phyloP scores from a whole-genome alignment of 2,329 filamentous ascomycete genomes.

The Orbilia ellipsospora region DNA sequence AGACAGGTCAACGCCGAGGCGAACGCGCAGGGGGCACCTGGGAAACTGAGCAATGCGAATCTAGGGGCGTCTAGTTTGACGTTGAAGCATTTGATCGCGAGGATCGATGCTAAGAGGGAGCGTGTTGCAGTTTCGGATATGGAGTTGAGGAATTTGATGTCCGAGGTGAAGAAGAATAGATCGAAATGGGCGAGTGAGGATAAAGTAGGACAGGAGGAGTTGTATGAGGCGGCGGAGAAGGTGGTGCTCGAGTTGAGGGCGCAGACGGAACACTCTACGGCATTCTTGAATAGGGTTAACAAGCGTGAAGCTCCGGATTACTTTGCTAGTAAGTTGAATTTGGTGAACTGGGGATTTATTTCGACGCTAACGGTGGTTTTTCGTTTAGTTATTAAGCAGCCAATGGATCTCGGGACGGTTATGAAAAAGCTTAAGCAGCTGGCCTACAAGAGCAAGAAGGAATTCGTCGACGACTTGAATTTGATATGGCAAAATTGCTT shows the following conservation, averaged over 20 bases:
- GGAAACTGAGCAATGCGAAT: slow-evolving; percentile 91
- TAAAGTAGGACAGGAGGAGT: slow-evolving; percentile 94
- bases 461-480: slow-evolving; percentile 93
- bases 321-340: slow-evolving; percentile 76
- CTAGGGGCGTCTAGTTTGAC: slow-evolving; percentile 95
- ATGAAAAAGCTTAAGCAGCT: slow-evolving; percentile 93
- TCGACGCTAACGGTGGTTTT: background rate
- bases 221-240: slow-evolving; percentile 97
- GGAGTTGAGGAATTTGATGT: slow-evolving; percentile 90
- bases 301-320: slow-evolving; percentile 98
- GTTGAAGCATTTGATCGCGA: slow-evolving; percentile 93
- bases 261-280: slow-evolving; percentile 96
- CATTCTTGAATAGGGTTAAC: slow-evolving; percentile 92
- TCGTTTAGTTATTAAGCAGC: slow-evolving; percentile 83
- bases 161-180: slow-evolving; percentile 95
- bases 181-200: slow-evolving; percentile 99
- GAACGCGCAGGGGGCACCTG: slow-evolving; percentile 65
- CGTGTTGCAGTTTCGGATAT: slow-evolving; percentile 92
- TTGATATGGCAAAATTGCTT: slow-evolving; percentile 98
- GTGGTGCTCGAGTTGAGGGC: slow-evolving; percentile 97
- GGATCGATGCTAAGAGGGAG: slow-evolving; percentile 91
- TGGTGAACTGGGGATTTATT: background rate
- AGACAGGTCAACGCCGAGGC: slow-evolving; percentile 91
- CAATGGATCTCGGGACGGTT: slow-evolving; percentile 98
- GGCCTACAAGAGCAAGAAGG: slow-evolving; percentile 86